phyloP scores from a whole-genome alignment of 176 grass and related monocot species.

The Carex littledalei region DNA sequence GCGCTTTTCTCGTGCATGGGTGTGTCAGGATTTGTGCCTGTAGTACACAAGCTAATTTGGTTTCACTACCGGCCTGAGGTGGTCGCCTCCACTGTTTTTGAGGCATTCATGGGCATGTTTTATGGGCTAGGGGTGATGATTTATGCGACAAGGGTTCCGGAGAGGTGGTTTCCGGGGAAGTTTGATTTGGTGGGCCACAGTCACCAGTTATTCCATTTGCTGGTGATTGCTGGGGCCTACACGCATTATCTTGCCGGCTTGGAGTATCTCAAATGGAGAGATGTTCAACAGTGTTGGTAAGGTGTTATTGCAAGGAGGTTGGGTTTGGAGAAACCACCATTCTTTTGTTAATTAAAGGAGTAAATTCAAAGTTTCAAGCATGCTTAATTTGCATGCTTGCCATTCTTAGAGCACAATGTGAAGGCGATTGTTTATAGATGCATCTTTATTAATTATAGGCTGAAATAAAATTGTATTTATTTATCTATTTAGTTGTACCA shows the following conservation, averaged over 20 bases:
- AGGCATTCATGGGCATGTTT: conserved; percentile 62
- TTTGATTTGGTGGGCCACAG: conserved; percentile 87
- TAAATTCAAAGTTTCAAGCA: neutral
- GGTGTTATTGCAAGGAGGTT: neutral
- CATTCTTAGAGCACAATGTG: neutral
- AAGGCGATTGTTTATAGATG: neutral
- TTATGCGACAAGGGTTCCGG: conserved; percentile 57
- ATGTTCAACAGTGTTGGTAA: conserved; percentile 53
- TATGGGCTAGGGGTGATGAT: conserved; percentile 56
- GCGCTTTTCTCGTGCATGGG: conserved; percentile 66
- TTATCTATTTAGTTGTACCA: neutral
- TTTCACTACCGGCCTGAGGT: conserved; percentile 42
- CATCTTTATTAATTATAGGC: neutral
- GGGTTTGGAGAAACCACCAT: neutral
- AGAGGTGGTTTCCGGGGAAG: conserved; percentile 70
- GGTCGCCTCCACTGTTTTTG: conserved; percentile 29
- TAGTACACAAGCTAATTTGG: conserved; percentile 46
- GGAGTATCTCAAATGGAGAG: conserved; percentile 86
- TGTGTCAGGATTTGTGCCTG: conserved; percentile 56
- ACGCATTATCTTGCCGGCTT: conserved; percentile 62
- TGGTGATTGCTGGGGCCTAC: conserved; percentile 75
- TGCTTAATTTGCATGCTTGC: neutral
- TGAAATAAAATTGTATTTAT: neutral
- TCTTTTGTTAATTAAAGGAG: neutral
- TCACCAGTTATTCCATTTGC: conserved; percentile 85